Evolutionary conservation across 2,329 filamentous ascomycete species (phyloP).

Genomic region (Diaporthe citri): DNA sequence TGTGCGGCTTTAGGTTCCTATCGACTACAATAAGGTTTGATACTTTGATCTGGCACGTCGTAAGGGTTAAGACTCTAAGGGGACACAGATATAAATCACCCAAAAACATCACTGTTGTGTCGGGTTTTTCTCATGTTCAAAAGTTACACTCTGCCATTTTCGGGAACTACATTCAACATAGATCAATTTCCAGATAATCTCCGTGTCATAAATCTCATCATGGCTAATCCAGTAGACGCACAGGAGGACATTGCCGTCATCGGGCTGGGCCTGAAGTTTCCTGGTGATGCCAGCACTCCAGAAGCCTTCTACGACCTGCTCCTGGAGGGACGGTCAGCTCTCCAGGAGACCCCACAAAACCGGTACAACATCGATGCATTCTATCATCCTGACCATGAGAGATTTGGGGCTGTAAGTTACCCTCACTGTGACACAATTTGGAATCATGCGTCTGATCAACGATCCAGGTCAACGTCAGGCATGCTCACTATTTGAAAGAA

Average conservation of each 20-base stretch:
- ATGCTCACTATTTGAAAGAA: conserved; percentile 20
- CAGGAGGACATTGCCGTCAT: conserved; percentile 37
- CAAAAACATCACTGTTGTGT: background rate
- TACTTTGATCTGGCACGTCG: too few relatives aligned
- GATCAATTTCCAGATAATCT: background rate
- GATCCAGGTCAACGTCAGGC: conserved; percentile 45
- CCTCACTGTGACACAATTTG: background rate
- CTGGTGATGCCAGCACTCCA: conserved; percentile 45
- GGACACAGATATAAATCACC: background rate
- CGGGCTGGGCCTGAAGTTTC: conserved; percentile 43
- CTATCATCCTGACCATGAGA: conserved; percentile 46
- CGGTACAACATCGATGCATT: conserved; percentile 48
- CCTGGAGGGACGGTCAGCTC: conserved; percentile 45
- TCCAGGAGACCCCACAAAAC: conserved; percentile 44
- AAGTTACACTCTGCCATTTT: background rate
- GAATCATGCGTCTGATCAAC: background rate
- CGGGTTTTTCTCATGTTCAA: background rate
- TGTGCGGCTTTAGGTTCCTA: background rate
- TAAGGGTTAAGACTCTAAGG: too few relatives aligned
- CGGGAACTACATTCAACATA: background rate
- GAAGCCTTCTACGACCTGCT: conserved; percentile 47
- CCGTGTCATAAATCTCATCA: background rate
- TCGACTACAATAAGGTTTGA: background rate
- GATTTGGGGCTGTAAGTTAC: conserved; percentile 40
- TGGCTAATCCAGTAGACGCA: background rate